Conservation (phyloP, 2,329 filamentous ascomycete species). For the Botrytis squamosa region DNA sequence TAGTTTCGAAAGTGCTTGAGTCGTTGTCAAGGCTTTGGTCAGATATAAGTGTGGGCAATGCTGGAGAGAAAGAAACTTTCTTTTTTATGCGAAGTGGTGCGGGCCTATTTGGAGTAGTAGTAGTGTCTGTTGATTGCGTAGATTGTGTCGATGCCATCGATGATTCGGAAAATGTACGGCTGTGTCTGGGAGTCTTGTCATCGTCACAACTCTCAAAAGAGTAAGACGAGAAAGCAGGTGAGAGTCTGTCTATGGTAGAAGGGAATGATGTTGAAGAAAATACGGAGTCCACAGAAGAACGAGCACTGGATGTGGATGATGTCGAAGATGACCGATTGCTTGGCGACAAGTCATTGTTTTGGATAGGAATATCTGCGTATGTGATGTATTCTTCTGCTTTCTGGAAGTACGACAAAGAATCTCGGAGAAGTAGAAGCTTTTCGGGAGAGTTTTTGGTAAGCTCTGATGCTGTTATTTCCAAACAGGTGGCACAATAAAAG, state of each 20-base stretch:
- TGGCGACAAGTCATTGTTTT: conserved; percentile 21
- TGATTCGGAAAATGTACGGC: conserved; percentile 16
- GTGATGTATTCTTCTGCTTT: conserved; percentile 32
- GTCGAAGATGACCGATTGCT: conserved; percentile 20
- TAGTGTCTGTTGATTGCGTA: not conserved
- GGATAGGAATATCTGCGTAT: conserved; percentile 28
- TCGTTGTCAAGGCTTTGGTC: not conserved
- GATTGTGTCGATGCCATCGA: conserved; percentile 12
- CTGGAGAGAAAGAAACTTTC: conserved; percentile 35
- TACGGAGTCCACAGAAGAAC: conserved; percentile 35
- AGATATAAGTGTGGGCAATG: conserved; percentile 8
- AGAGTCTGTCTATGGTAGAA: conserved; percentile 17
- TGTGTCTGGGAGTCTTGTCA: conserved; percentile 16
- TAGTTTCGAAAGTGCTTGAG: not conserved
- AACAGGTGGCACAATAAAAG: conserved; percentile 37
- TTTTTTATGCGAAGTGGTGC: conserved; percentile 32
- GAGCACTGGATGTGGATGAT: conserved; percentile 31
- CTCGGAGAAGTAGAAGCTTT: conserved; percentile 37
- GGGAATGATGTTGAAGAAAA: conserved; percentile 33
- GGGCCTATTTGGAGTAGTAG: conserved; percentile 14
- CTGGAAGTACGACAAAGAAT: conserved; percentile 33
- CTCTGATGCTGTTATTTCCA: conserved; percentile 34
- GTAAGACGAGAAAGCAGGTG: conserved; percentile 24
- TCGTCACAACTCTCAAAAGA: conserved; percentile 23
- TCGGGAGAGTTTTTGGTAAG: conserved; percentile 31